Evolutionary conservation across 2,329 filamentous ascomycete genomes (phyloP).

Genomic region (Penicillium crustosum): DNA sequence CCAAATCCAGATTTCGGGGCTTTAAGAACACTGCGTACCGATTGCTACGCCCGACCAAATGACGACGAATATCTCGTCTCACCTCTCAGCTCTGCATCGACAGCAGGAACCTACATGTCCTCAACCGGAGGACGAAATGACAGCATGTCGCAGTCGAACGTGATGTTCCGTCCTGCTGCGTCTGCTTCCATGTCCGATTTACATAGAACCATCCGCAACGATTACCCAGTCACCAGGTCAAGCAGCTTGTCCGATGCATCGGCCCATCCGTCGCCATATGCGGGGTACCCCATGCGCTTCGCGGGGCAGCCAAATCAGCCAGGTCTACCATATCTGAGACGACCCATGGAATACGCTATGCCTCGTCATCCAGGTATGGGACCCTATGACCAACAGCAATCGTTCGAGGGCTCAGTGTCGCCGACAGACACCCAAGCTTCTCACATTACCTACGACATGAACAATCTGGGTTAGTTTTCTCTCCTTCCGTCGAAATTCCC

Average conservation of each 20-base stretch:
- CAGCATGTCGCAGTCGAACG: slow-evolving; percentile 27
- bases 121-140: slow-evolving; percentile 33
- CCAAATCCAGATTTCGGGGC: slow-evolving; percentile 39
- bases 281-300: slow-evolving; percentile 30
- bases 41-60: slow-evolving; percentile 32
- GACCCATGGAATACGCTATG: slow-evolving; percentile 32
- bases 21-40: slow-evolving; percentile 35
- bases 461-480: slow-evolving; percentile 29
- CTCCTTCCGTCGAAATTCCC: too few species aligned
- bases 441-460: slow-evolving; percentile 31
- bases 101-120: slow-evolving; percentile 37
- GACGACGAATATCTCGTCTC: slow-evolving; percentile 43
- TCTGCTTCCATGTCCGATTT: slow-evolving; percentile 31
- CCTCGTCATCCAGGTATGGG: slow-evolving; percentile 29
- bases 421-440: slow-evolving; percentile 32
- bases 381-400: slow-evolving; percentile 31
- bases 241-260: slow-evolving; percentile 39
- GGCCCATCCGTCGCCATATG: slow-evolving; percentile 27
- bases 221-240: slow-evolving; percentile 34
- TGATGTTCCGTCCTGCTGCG: slow-evolving; percentile 27
- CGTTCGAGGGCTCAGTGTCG: slow-evolving; percentile 36
- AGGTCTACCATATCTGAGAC: slow-evolving; percentile 30
- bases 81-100: slow-evolving; percentile 38
- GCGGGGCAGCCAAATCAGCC: slow-evolving; percentile 28
- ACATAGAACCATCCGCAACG: slow-evolving; percentile 29